Evolutionary conservation across 2,329 filamentous ascomycete species (phyloP), one percentile per base, ranked within the genome.

Genomic region (Colletotrichum siamense): DNA sequence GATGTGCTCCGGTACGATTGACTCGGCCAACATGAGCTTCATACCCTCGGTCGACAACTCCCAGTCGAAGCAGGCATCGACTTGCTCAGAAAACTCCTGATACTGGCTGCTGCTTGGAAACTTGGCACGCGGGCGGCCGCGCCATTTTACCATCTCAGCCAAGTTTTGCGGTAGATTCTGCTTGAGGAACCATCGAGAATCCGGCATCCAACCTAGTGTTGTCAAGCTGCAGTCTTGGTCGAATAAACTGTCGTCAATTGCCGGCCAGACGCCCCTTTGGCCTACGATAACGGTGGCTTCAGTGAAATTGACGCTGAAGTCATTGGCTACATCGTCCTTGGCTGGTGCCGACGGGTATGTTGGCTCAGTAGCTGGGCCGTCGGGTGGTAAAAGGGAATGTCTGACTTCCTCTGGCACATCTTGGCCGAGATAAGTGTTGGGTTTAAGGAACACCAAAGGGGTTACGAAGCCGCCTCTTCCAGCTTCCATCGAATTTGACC

Each of bases 181-280:
- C 18, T 79, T 78, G 52, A 86, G 77, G 10, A 87, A 84, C 81
- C 83, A 85, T 63, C 80, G 80, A 4, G 78, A 78, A 68, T 82
- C 80, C n/a, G 88, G 87, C 82, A 88, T 84, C 85, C 84, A 87
- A 9, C 88, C 88, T 4, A 83, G 78, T 76, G 89, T 79, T 0
- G 85, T 85, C 76, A 88, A 86, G 76, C 87, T 89, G 22, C 78
- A 77, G 36, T 81, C 82, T 24, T 82, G 77, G 67, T 87, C 84
- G 67, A 89, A 87, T 59, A 85, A 84, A 13, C 80, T 66, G 8
- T 78, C 57, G 3, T 81, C 77, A 6, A 83, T 77, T 8, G 72
- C 77, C 9, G 85, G 83, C 85, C 86, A 87, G 24, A 61, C 69
- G 24, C 83, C 83, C 12, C 80, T 71, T 2, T 67, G 36, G 9